Evolutionary conservation across 345 rosid species (phyloP), one percentile per base, ranked within the genome.

Genomic region (Aegle marmelos): DNA sequence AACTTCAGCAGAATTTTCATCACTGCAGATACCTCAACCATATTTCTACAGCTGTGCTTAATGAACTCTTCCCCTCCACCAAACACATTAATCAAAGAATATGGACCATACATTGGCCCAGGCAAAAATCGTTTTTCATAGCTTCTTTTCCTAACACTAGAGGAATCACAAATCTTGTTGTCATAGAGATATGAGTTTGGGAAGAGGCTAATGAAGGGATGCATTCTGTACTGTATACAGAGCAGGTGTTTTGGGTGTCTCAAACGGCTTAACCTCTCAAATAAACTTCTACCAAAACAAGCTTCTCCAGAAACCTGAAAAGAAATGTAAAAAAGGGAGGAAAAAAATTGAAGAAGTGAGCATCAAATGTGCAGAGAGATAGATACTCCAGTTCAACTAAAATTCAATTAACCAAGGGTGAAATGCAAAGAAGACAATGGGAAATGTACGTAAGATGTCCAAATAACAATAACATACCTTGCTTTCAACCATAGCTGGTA

Each of bases 171-270:
- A 60, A 60, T 60, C 78, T 50, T 73, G 30, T 77, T 84, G 59
- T 2, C 9, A 28, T 93, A 91, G 78, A 93, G 89, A 8, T 74
- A 75, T 45, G 41, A 73, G 70, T 82, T 93, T 0, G 98, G 96
- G 59, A 93, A 91, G 63, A 7, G 53, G 77, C 96, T 89, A 21
- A 93, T 91, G 0, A 84, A 80, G 5, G 96, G 98, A 84, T 93
- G 98, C 98, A 93, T 93, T 25, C 98, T 80, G 78, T 91, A 90
- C 73, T 93, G 98, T 48, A 83, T 84, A 67, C 84, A 62, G 9
- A 93, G 74, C 36, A 89, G 85, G 41, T 91, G 91, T 63, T 86
- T 91, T 4, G 77, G 3, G 24, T 89, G 84, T 16, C 85, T 88
- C 53, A 89, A 74, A 0, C 58, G 9, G 50, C 76, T 88, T 78